Evolutionary conservation across 2,329 filamentous ascomycete genomes (phyloP), one percentile per base, ranked within the genome.

Genomic region (Raffaelea ambrosiae): DNA sequence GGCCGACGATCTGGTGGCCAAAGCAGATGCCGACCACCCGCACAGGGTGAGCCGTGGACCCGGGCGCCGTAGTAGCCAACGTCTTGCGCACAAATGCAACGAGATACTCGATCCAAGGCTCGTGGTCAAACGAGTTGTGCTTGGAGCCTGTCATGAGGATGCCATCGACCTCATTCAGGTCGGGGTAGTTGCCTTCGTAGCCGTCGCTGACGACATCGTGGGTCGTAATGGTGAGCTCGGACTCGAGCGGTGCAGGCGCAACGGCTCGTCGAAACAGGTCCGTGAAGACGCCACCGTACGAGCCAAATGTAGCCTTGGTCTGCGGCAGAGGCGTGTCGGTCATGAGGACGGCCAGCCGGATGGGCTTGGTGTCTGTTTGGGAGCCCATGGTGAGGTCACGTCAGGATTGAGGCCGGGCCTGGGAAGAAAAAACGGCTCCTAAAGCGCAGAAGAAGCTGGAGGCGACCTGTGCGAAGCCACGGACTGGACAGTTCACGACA

Each of bases 341-440:
- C 72, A 95, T 88, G 56, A 97, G 81, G 57, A 97, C 77, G 42
- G 90, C 89, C 65, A 96, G 84, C 48, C 86, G 84, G 55, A 91
- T 49, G 35, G 59, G 54, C 40, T 52, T 22, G 35, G 51, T 5
- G 7, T 45, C 38, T 21, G 31, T 49, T 52, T 49, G 53, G 48
- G 63, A 67, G 45, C 46, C 44, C 58, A 57, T 56, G 31, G 13
- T 21, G 33, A 33, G n/a, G 29, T n/a, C n/a, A n/a, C n/a, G n/a
- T n/a, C n/a, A 29, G 26, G 26, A 47, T 11, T 13, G 21, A 38
- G 4, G 14, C 23, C 14, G 16, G 7, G 21, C 3, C 16, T 11
- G 20, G 22, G 35, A 41, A 18, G 36, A 26, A 11, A 19, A 23
- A 36, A 29, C 14, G 21, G 11, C 19, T 18, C 7, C 16, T 19